Evolutionary conservation across 2,329 filamentous ascomycete genomes (phyloP).

Genomic region (Trichophyton schoenleinii): DNA sequence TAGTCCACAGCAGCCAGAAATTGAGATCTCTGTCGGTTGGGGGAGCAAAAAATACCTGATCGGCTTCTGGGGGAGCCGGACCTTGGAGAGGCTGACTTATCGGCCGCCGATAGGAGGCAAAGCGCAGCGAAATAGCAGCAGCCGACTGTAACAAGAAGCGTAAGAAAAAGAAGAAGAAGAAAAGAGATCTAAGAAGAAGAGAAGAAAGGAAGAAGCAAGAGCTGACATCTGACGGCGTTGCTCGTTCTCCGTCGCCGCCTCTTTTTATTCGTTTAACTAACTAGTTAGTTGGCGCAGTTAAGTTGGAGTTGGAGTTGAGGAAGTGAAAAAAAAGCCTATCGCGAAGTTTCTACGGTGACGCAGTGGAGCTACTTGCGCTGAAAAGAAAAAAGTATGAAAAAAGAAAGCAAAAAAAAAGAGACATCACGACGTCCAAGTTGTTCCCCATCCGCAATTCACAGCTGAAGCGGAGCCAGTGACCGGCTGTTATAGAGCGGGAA

Average conservation of each 20-base stretch:
- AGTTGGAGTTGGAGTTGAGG: too few relatives aligned
- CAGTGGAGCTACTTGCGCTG: background rate
- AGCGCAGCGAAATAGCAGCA: background rate
- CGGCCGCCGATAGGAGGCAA: background rate
- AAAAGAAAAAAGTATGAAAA: too few relatives aligned
- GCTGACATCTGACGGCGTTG: background rate
- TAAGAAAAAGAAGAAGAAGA: background rate
- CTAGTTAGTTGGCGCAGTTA: too few relatives aligned
- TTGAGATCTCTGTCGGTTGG: background rate
- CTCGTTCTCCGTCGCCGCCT: background rate
- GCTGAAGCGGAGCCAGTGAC: background rate
- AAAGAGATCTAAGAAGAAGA: background rate
- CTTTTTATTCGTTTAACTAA: background rate
- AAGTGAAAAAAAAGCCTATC: background rate
- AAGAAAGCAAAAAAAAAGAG: background rate
- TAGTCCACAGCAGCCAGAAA: background rate
- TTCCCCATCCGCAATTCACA: background rate
- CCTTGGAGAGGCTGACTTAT: constrained; percentile 1
- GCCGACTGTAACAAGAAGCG: background rate
- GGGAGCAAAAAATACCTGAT: background rate
- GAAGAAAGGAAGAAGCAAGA: background rate
- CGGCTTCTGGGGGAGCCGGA: background rate
- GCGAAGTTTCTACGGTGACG: constrained; percentile 2
- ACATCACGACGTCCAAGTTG: background rate
- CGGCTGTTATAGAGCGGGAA: background rate